phyloP scores from a whole-genome alignment of 352 stramenopile genomes.

The Globisporangium middletonii region DNA sequence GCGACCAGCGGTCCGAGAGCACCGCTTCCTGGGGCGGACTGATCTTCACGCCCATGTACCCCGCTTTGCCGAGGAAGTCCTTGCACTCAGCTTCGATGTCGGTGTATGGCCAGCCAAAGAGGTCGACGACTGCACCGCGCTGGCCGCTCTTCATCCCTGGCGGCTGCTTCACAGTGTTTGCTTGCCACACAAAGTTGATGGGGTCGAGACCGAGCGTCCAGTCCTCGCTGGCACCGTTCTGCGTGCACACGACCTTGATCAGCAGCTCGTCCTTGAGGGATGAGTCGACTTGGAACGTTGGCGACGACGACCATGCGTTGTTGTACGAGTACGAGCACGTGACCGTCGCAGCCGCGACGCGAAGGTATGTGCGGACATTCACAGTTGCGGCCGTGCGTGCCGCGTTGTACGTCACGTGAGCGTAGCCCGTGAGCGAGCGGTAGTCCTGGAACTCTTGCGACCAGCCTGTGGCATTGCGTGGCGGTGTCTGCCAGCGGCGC shows the following conservation, averaged over 20 bases:
- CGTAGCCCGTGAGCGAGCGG: slow-evolving; percentile 33
- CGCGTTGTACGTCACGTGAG: slow-evolving; percentile 32
- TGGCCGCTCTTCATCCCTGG: slow-evolving; percentile 36
- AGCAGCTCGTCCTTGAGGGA: slow-evolving; percentile 22
- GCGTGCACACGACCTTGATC: slow-evolving; percentile 25
- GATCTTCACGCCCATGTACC: slow-evolving; percentile 70
- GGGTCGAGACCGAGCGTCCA: slow-evolving; percentile 45
- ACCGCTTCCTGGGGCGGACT: slow-evolving; percentile 56
- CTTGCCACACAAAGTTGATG: slow-evolving; percentile 65
- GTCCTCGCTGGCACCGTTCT: slow-evolving; percentile 5
- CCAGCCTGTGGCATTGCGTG: slow-evolving; percentile 28
- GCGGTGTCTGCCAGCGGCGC: slow-evolving; percentile 43
- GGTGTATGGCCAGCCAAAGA: slow-evolving; percentile 63
- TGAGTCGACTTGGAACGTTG: slow-evolving; percentile 16
- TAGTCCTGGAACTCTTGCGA: slow-evolving; percentile 37
- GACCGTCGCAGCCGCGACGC: slow-evolving; percentile 8
- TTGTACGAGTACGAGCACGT: slow-evolving; percentile 41
- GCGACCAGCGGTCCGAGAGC: slow-evolving; percentile 31
- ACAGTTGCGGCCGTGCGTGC: slow-evolving; percentile 29
- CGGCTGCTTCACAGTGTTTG: slow-evolving; percentile 22
- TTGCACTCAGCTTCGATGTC: slow-evolving; percentile 60
- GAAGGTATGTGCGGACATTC: slow-evolving; percentile 28
- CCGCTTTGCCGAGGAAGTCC: slow-evolving; percentile 52
- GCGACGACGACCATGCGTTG: slow-evolving; percentile 14
- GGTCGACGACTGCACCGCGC: slow-evolving; percentile 54